Conservation (phyloP, 768 basidiomycete species). For the Tricholoma sp. region DNA sequence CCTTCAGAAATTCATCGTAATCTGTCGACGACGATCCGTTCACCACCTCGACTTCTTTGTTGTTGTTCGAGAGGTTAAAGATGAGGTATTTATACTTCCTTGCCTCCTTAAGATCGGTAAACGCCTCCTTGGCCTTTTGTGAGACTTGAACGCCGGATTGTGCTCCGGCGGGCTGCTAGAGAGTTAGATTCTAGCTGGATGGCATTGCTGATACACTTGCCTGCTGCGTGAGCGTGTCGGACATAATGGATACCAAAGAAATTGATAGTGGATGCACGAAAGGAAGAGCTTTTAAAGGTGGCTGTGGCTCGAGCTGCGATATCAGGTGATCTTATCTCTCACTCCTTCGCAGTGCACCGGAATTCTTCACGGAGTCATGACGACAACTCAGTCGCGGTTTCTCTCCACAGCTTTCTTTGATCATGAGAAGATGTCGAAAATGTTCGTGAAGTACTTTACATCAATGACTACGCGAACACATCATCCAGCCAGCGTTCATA, state of each 20-base stretch:
- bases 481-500: constrained; percentile 80
- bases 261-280: constrained; percentile 17
- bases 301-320: constrained; percentile 21
- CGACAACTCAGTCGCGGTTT: not conserved
- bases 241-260: constrained; percentile 23
- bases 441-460: constrained; percentile 3
- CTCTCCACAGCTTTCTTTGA: constrained; percentile 2
- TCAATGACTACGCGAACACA: constrained; percentile 55
- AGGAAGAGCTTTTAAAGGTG: constrained; percentile 22
- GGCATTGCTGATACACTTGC: not conserved
- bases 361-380: not conserved
- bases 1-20: constrained; percentile 71
- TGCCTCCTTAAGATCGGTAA: constrained; percentile 54
- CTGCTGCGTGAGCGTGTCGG: constrained; percentile 6
- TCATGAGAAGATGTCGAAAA: not conserved
- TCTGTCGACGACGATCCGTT: constrained; percentile 47
- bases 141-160: not conserved
- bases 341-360: not conserved
- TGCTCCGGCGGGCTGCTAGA: constrained; percentile 54
- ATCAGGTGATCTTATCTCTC: constrained; percentile 9
- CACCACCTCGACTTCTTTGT: constrained; percentile 73
- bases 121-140: not conserved
- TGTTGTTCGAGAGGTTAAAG: constrained; percentile 56
- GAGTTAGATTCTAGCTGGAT: constrained; percentile 3
- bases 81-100: constrained; percentile 83